Conservation (phyloP, 345 rosid genomes). For the Pugionium cornutum region DNA sequence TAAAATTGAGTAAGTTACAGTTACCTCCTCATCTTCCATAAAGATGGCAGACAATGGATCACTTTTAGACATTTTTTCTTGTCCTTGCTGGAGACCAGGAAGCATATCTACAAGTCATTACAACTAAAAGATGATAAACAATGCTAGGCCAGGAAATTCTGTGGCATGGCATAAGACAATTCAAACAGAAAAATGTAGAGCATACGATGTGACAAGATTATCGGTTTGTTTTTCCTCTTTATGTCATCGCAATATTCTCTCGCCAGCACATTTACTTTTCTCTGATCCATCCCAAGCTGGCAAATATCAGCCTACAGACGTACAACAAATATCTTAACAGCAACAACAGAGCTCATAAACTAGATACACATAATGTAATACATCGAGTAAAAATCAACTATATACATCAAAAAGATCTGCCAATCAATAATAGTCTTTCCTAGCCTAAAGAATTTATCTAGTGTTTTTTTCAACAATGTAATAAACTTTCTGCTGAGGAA, state of each 20-base stretch:
- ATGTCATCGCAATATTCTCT: constrained; percentile 90
- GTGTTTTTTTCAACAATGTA: constrained; percentile 7
- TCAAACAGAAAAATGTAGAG: constrained; percentile 4
- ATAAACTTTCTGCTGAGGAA: background rate
- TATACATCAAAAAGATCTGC: constrained; percentile 6
- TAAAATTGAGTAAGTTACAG: background rate
- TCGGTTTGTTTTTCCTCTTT: constrained; percentile 84
- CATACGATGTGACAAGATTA: constrained; percentile 85
- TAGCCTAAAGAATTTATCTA: background rate
- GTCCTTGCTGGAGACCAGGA: constrained; percentile 90
- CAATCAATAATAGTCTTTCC: background rate
- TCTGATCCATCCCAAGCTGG: constrained; percentile 92
- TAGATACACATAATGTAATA: background rate
- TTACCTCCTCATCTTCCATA: constrained; percentile 95
- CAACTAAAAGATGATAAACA: constrained; percentile 22
- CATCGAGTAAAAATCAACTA: background rate
- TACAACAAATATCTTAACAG: background rate
- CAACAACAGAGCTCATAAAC: constrained; percentile 2
- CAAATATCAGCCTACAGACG: constrained; percentile 85
- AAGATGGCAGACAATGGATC: constrained; percentile 81
- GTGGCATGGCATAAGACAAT: background rate
- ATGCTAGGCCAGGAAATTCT: background rate
- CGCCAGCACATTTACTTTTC: constrained; percentile 84
- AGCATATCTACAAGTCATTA: constrained; percentile 68
- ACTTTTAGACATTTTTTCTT: constrained; percentile 89